Conservation (phyloP, 2,329 filamentous ascomycete genomes). For the Colletotrichum phormii region DNA sequence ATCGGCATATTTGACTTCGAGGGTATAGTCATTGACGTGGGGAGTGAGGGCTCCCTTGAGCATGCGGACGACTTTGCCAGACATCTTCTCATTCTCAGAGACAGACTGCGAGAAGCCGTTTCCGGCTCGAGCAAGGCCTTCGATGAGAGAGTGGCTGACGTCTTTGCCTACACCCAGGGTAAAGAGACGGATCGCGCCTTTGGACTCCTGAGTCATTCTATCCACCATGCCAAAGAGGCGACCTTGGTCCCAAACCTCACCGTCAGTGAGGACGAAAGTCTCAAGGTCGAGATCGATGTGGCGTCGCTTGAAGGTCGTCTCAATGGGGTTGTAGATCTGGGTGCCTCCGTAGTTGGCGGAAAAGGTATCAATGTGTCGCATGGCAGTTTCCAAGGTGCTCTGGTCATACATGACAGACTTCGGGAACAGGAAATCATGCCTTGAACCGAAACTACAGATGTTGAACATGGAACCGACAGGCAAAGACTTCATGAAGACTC, state of each 20-base stretch:
- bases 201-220: slow-evolving; percentile 49
- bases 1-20: slow-evolving; percentile 69
- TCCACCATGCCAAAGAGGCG: slow-evolving; percentile 59
- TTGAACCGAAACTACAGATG: slow-evolving; percentile 73
- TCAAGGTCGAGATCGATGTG: slow-evolving; percentile 62
- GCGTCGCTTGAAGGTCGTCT: slow-evolving; percentile 55
- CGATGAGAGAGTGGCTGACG: slow-evolving; percentile 64
- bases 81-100: slow-evolving; percentile 71
- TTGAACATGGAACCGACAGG: slow-evolving; percentile 75
- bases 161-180: slow-evolving; percentile 64
- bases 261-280: slow-evolving; percentile 68
- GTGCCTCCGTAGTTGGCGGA: slow-evolving; percentile 64
- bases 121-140: slow-evolving; percentile 65
- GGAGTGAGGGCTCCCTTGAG: slow-evolving; percentile 76
- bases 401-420: slow-evolving; percentile 60
- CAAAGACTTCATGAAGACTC: slow-evolving; percentile 74
- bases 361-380: slow-evolving; percentile 55
- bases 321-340: slow-evolving; percentile 60
- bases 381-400: slow-evolving; percentile 56
- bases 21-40: slow-evolving; percentile 71
- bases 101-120: slow-evolving; percentile 73
- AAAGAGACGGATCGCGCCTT: slow-evolving; percentile 63
- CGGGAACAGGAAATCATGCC: slow-evolving; percentile 58
- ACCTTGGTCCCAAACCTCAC: slow-evolving; percentile 62
- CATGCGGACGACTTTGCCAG: slow-evolving; percentile 78